phyloP scores from a whole-genome alignment of 2,329 filamentous ascomycete genomes.

The Hypoxylon sp. region DNA sequence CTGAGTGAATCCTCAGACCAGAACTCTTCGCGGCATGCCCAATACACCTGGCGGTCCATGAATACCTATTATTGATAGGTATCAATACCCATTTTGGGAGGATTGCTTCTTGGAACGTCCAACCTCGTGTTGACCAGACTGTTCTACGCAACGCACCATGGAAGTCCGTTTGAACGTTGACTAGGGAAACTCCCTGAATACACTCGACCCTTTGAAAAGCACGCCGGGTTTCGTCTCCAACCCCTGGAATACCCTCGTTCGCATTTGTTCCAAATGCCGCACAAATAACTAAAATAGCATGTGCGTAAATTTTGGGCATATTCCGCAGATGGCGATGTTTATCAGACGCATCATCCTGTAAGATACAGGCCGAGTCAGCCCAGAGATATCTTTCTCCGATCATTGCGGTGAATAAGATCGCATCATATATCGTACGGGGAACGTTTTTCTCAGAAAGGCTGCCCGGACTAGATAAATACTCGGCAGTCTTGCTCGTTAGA shows the following conservation, averaged over 20 bases:
- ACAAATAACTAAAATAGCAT: background rate
- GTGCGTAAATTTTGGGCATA: background rate
- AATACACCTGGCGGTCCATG: background rate
- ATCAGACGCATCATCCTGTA: background rate
- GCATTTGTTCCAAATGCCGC: background rate
- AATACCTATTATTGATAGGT: too few relatives aligned
- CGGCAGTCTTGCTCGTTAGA: background rate
- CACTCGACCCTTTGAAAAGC: background rate
- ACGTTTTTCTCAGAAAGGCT: background rate
- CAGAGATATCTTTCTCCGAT: background rate
- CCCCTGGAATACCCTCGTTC: background rate
- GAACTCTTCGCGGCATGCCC: background rate
- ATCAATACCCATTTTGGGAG: background rate
- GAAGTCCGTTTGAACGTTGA: background rate
- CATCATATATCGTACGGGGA: background rate
- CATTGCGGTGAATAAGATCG: background rate
- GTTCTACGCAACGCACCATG: background rate
- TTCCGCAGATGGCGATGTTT: background rate
- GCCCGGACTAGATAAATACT: background rate
- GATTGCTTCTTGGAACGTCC: conserved; percentile 1
- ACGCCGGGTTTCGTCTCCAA: background rate
- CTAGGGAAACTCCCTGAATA: background rate
- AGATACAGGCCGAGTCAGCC: background rate
- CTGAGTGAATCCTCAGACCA: background rate
- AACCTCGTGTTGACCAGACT: background rate